These are phyloP conservation scores for Bimuria novae-zelandiae DNA, from an alignment of 2,329 filamentous ascomycete genomes.

Conservation along the genomic window DNA sequence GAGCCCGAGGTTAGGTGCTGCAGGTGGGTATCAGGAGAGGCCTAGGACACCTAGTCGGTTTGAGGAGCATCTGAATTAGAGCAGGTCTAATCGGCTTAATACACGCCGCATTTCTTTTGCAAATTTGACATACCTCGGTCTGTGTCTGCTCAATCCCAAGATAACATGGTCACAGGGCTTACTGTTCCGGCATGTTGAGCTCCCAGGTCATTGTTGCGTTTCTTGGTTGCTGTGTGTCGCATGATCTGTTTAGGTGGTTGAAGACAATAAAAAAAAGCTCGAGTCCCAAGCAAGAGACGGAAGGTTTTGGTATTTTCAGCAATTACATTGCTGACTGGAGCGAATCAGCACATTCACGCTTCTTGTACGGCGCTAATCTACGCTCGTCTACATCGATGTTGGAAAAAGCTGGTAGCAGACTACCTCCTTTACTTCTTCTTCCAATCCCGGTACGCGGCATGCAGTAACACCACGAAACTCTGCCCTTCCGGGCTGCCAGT, in stretches of 20 bases:
- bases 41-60: constrained; percentile 12
- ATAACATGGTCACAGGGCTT: not conserved
- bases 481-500: constrained; percentile 49
- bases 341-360: too few relatives aligned
- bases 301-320: too few relatives aligned
- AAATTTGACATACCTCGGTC: too few relatives aligned
- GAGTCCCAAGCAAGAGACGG: too few relatives aligned
- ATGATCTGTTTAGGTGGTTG: too few relatives aligned
- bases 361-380: too few relatives aligned
- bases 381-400: not conserved
- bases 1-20: constrained; percentile 10
- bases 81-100: not conserved
- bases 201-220: too few relatives aligned
- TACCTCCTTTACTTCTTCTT: constrained; percentile 2
- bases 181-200: too few relatives aligned
- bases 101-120: not conserved
- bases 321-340: too few relatives aligned
- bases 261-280: too few relatives aligned
- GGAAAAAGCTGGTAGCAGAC: not conserved
- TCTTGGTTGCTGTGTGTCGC: too few relatives aligned
- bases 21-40: constrained; percentile 7
- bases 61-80: constrained; percentile 5
- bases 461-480: constrained; percentile 51
- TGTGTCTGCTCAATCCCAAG: too few relatives aligned
- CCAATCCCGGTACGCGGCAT: constrained; percentile 51